Base-by-base conservation (phyloP, 2,329 filamentous ascomycete genomes). In the Tolypocladium amazonense region DNA sequence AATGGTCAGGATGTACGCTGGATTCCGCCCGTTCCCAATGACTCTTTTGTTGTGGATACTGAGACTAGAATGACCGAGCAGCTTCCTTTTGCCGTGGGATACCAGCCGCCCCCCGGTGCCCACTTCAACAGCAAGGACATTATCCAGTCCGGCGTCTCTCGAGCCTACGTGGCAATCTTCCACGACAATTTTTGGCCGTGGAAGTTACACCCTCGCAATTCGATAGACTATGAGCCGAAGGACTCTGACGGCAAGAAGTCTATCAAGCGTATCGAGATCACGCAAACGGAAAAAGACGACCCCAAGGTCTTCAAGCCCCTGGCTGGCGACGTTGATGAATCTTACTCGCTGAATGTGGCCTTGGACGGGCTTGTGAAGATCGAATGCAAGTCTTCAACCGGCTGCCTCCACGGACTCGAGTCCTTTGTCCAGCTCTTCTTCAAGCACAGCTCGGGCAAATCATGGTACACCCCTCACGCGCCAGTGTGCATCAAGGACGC, bases 401-500 rank as follows among this genome's bases (percentile, higher is more conserved):
- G 90, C 56, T 76, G 92, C 39, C 77, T 90, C 23, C 84, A 84
- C 64, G 90, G 82, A n/a, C 79, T 95, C 27, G 87, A 89, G 65
- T 87, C 88, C 2, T 90, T 94, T 68, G 81, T 82, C 0, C 90
- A 95, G 76, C 81, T 95, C 20, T 94, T 94, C 75, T 93, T 85
- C 75, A 72, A 84, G 70, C 87, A 90, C 73, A 85, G 86, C 45
- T 69, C 77, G 4, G 82, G 81, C 33, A 71, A 71, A 7, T 71
- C 67, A 57, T 77, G 81, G 76, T 96, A 96, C 75, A 91, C 88
- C 1, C 81, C 80, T 0, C 73, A 84, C 43, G 88, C 87, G 1
- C 92, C 92, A 0, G 80, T 95, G 3, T 71, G 75, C 0, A 89
- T 96, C 67, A 72, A 74, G n/a, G 92, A 96, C 72, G 74, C 78